Evolutionary conservation across 2,329 filamentous ascomycete species (phyloP).

Genomic region (Ascochyta rabiei): DNA sequence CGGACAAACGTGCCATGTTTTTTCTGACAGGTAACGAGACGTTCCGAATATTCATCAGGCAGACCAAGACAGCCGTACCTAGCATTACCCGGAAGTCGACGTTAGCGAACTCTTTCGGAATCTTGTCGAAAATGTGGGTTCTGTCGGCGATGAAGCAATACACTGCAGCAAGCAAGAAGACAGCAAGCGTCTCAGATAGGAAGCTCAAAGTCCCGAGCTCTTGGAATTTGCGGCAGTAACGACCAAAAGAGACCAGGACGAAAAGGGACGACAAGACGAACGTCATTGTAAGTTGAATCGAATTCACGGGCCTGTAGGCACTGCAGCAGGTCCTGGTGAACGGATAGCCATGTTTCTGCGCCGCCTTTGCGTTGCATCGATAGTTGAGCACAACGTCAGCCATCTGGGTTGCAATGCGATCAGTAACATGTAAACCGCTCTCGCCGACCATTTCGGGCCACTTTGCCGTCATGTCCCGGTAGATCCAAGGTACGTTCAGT

Average conservation of each 20-base stretch:
- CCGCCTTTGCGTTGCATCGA: constrained; percentile 59
- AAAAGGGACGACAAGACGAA: constrained; percentile 36
- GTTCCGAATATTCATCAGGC: constrained; percentile 40
- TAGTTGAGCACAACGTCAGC: constrained; percentile 61
- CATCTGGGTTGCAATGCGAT: constrained; percentile 55
- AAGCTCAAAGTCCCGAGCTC: background rate
- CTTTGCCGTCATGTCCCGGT: constrained; percentile 55
- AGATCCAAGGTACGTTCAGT: constrained; percentile 57
- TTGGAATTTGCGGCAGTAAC: background rate
- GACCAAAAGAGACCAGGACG: constrained; percentile 7
- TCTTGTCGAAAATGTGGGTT: constrained; percentile 60
- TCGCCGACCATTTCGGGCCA: constrained; percentile 50
- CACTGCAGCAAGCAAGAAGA: constrained; percentile 4
- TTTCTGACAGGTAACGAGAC: constrained; percentile 4
- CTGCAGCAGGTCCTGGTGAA: constrained; percentile 62
- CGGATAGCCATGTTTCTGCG: constrained; percentile 47
- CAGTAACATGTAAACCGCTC: constrained; percentile 58
- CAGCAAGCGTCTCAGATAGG: constrained; percentile 1
- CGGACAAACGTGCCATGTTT: constrained; percentile 20
- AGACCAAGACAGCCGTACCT: constrained; percentile 32
- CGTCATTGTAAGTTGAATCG: constrained; percentile 45
- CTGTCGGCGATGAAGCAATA: constrained; percentile 63
- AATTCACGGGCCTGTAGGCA: constrained; percentile 48
- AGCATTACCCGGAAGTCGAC: constrained; percentile 44
- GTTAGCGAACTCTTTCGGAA: constrained; percentile 53